Evolutionary conservation across 2,329 filamentous ascomycete genomes (phyloP).

Genomic region (Neopestalotiopsis sp.): DNA sequence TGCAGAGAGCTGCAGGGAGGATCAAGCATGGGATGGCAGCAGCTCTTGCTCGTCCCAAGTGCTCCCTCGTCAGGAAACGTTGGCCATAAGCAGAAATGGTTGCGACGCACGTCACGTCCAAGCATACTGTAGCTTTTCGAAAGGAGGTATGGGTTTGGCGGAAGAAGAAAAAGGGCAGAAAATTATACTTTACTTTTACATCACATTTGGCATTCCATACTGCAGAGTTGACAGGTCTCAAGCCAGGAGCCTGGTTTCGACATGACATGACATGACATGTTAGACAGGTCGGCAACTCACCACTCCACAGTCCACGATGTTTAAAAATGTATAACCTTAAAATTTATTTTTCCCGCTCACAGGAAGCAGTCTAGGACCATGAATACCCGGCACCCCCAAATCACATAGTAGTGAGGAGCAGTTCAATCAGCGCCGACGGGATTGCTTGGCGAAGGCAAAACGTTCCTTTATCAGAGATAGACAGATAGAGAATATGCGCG

Average conservation of each 20-base stretch:
- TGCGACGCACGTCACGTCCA: no score
- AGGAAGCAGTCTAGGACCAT: not conserved
- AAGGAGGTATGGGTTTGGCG: not conserved
- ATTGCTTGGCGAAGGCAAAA: no score
- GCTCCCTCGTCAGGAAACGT: no score
- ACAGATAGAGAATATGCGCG: no score
- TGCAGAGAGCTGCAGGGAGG: no score
- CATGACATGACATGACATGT: not conserved
- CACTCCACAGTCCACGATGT: not conserved
- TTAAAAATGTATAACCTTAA: not conserved
- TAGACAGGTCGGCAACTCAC: not conserved
- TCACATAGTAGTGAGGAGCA: no score
- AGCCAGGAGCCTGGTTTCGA: not conserved
- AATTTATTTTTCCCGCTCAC: not conserved
- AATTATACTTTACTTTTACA: not conserved
- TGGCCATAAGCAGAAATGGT: no score
- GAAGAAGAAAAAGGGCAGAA: not conserved
- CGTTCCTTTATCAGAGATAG: no score
- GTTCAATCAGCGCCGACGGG: no score
- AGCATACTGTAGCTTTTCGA: not conserved
- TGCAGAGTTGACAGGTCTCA: constrained; percentile 2
- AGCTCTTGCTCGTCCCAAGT: no score
- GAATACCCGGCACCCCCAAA: no score
- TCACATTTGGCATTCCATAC: not conserved
- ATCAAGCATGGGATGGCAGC: no score